Conservation (phyloP, 2,329 filamentous ascomycete genomes). For the Neopestalotiopsis rosae region DNA sequence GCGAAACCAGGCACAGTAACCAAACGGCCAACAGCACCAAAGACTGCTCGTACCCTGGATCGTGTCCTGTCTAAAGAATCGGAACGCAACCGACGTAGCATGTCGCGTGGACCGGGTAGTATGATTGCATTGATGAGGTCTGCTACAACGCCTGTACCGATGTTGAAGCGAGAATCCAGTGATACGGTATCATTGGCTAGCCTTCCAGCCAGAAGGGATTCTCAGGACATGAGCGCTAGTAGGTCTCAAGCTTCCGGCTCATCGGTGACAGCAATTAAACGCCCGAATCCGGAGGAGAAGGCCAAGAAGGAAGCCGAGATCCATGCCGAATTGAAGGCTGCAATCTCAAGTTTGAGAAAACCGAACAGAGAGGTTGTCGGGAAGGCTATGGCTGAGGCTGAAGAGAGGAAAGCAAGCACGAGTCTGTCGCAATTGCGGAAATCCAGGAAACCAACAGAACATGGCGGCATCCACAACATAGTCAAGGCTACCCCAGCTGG, state of each 20-base stretch:
- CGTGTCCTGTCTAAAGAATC: slow-evolving; percentile 62
- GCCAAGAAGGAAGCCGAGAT: slow-evolving; percentile 69
- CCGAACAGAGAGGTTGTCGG: slow-evolving; percentile 76
- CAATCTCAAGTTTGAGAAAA: slow-evolving; percentile 75
- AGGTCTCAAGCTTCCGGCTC: slow-evolving; percentile 49
- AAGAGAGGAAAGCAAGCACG: slow-evolving; percentile 62
- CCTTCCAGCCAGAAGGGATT: slow-evolving; percentile 36
- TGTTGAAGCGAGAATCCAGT: slow-evolving; percentile 72
- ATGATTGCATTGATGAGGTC: slow-evolving; percentile 71
- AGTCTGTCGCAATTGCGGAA: slow-evolving; percentile 54
- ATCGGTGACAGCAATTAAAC: slow-evolving; percentile 50
- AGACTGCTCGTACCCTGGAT: slow-evolving; percentile 59
- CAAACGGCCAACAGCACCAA: slow-evolving; percentile 51
- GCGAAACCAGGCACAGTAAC: slow-evolving; percentile 57
- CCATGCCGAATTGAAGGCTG: slow-evolving; percentile 73
- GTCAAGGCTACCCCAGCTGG: slow-evolving; percentile 65
- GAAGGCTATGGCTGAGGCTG: slow-evolving; percentile 69
- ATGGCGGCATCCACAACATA: slow-evolving; percentile 43
- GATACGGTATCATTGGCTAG: slow-evolving; percentile 60
- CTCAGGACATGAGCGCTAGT: slow-evolving; percentile 49
- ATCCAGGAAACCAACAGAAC: slow-evolving; percentile 55
- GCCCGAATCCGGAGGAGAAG: slow-evolving; percentile 59
- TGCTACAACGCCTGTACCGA: slow-evolving; percentile 66
- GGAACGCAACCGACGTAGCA: slow-evolving; percentile 60
- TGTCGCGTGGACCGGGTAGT: slow-evolving; percentile 61